These are phyloP conservation scores for Anthostomella pinea DNA, from an alignment of 2,329 filamentous ascomycete species.

Conservation along the genomic window DNA sequence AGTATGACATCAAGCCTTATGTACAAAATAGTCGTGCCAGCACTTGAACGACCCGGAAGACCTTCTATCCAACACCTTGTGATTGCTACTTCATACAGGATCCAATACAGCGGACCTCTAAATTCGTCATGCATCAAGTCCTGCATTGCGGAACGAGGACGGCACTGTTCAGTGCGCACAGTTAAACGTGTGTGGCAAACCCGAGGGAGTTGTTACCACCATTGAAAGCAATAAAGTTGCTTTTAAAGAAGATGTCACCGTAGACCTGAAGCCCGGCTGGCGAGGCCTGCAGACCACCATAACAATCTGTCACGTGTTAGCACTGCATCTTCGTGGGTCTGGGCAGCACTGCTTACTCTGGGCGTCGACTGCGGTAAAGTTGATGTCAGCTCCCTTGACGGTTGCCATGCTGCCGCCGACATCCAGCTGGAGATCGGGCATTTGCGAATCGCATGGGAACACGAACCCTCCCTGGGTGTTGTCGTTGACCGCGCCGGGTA, in stretches of 20 bases:
- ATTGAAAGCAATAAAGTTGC: slow-evolving; percentile 57
- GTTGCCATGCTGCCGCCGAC: slow-evolving; percentile 57
- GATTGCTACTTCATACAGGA: too few relatives aligned
- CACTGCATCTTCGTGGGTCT: slow-evolving; percentile 7
- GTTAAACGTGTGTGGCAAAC: slow-evolving; percentile 52
- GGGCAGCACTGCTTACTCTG: slow-evolving; percentile 43
- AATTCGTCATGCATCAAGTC: too few relatives aligned
- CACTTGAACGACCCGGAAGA: too few relatives aligned
- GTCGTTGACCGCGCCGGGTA: slow-evolving; percentile 42
- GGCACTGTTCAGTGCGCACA: too few relatives aligned
- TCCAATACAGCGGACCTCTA: too few relatives aligned
- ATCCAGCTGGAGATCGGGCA: slow-evolving; percentile 52
- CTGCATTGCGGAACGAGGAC: too few relatives aligned
- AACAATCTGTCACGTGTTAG: slow-evolving; percentile 47
- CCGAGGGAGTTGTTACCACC: slow-evolving; percentile 53
- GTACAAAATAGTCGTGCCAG: too few relatives aligned
- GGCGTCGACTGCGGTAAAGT: slow-evolving; percentile 49
- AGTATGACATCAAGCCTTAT: too few relatives aligned
- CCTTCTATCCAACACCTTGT: too few relatives aligned
- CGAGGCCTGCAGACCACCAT: slow-evolving; percentile 64
- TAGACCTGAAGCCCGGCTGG: slow-evolving; percentile 57
- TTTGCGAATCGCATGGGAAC: slow-evolving; percentile 43
- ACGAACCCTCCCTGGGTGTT: slow-evolving; percentile 41
- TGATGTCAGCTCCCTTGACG: slow-evolving; percentile 51
- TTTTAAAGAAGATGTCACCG: slow-evolving; percentile 61